A percentile compares a stretch with the other conserved stretches of the same genome.
These are phyloP conservation scores for Pseudogymnoascus sp. DNA, from an alignment of 2,329 filamentous ascomycete species.

Conservation along the genomic window DNA sequence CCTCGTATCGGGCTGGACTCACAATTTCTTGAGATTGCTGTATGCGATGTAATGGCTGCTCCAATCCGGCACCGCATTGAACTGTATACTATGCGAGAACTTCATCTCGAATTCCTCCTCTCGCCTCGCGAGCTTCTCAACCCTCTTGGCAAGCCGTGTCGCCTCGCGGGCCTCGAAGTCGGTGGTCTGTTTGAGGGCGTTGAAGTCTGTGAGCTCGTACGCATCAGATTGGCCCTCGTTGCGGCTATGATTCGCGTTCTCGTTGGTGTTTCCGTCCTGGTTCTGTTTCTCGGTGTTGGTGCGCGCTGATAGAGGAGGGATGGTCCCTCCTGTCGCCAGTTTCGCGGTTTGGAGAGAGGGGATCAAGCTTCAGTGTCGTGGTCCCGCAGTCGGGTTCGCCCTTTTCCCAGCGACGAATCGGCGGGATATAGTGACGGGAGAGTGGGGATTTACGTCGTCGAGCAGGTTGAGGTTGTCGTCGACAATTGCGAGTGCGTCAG, in stretches of 20 bases:
- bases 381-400: background rate
- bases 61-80: conserved; percentile 99
- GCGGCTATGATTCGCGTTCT: background rate
- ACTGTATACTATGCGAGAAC: conserved; percentile 99
- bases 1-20: conserved; percentile 31
- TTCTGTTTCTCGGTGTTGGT: background rate
- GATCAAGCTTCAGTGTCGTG: background rate
- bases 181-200: background rate
- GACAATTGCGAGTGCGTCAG: background rate
- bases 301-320: conserved; percentile 2
- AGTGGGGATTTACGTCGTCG: background rate
- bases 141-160: conserved; percentile 35
- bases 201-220: conserved; percentile 2
- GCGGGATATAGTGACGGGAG: background rate
- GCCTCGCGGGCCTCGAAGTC: background rate
- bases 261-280: background rate
- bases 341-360: conserved; percentile 1
- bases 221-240: conserved; percentile 2
- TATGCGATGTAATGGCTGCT: conserved; percentile 97
- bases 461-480: background rate
- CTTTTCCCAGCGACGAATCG: background rate
- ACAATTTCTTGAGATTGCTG: conserved; percentile 98
- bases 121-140: conserved; percentile 60
- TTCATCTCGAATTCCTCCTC: conserved; percentile 85
- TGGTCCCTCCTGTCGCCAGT: conserved; percentile 7